Conservation (phyloP, 106 monocot species). For the Dioscorea alata region DNA sequence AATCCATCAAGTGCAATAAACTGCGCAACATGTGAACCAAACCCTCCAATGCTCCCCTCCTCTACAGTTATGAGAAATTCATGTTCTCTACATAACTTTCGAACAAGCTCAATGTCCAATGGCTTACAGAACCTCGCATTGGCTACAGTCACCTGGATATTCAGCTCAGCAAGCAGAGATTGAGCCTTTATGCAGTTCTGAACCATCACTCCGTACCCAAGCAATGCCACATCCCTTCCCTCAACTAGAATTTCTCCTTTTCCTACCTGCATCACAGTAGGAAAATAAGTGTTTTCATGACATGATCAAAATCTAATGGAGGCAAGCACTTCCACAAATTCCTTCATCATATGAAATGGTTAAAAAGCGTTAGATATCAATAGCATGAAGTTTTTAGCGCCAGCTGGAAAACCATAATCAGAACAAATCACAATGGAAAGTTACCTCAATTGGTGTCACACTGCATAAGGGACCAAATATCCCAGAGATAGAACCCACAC, state of each 20-base stretch:
- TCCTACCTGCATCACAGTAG: conserved; percentile 41
- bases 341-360: too few relatives aligned
- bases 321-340: too few relatives aligned
- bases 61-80: conserved; percentile 68
- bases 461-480: conserved; percentile 5
- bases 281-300: neutral
- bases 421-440: neutral
- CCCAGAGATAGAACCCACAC: conserved; percentile 26
- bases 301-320: too few relatives aligned
- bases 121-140: conserved; percentile 93
- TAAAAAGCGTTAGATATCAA: too few relatives aligned
- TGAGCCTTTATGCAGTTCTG: conserved; percentile 72
- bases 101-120: conserved; percentile 65
- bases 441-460: conserved; percentile 40
- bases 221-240: conserved; percentile 60
- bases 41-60: conserved; percentile 79
- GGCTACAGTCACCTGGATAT: conserved; percentile 59
- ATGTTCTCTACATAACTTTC: conserved; percentile 54
- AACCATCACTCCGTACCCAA: conserved; percentile 75
- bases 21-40: conserved; percentile 76
- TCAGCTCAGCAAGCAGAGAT: conserved; percentile 41
- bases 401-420: neutral
- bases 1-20: conserved; percentile 73
- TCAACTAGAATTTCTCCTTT: conserved; percentile 63
- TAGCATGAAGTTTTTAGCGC: too few relatives aligned